Percentiles rank a stretch among this genome's conserved stretches.
phyloP scores from a whole-genome alignment of 208 protist species.

The Crithidia acanthocephali region DNA sequence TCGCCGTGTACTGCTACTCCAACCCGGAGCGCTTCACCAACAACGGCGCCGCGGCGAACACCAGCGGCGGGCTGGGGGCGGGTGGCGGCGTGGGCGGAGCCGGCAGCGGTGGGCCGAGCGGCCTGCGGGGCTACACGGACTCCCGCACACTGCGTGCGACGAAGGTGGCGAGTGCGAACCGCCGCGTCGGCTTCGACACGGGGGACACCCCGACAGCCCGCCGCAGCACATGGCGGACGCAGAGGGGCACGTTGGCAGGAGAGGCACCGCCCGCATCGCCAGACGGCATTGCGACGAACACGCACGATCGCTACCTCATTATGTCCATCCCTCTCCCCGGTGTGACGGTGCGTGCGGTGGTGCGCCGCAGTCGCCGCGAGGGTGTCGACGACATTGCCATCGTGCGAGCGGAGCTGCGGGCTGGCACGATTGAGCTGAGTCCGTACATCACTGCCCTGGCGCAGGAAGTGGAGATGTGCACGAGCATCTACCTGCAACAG shows the following conservation, averaged over 20 bases:
- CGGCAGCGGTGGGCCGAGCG: not conserved
- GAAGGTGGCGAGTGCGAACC: conserved; percentile 9
- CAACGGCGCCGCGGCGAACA: not conserved
- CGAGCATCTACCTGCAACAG: conserved; percentile 28
- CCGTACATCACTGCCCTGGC: conserved; percentile 73
- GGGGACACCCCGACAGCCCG: not conserved
- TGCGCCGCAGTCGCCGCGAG: conserved; percentile 13
- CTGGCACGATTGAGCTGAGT: conserved; percentile 68
- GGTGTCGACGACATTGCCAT: conserved; percentile 43
- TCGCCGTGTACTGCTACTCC: conserved; percentile 46
- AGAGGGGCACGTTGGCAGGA: conserved; percentile 7
- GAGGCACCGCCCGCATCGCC: not conserved
- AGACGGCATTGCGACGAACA: conserved; percentile 20
- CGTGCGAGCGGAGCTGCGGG: conserved; percentile 66
- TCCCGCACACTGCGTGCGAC: not conserved
- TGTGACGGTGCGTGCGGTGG: conserved; percentile 39
- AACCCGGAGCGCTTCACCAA: conserved; percentile 31
- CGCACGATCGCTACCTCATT: conserved; percentile 43
- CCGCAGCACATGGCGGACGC: conserved; percentile 6
- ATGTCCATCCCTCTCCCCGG: conserved; percentile 68
- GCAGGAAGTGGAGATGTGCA: conserved; percentile 73
- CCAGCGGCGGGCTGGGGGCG: not conserved
- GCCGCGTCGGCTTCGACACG: conserved; percentile 31
- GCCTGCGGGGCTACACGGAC: conserved; percentile 6
- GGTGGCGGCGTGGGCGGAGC: conserved; percentile 4